These are phyloP conservation scores for Mucor irregularis DNA, from an alignment of 371 early-diverging fungal species.

Conservation along the genomic window DNA sequence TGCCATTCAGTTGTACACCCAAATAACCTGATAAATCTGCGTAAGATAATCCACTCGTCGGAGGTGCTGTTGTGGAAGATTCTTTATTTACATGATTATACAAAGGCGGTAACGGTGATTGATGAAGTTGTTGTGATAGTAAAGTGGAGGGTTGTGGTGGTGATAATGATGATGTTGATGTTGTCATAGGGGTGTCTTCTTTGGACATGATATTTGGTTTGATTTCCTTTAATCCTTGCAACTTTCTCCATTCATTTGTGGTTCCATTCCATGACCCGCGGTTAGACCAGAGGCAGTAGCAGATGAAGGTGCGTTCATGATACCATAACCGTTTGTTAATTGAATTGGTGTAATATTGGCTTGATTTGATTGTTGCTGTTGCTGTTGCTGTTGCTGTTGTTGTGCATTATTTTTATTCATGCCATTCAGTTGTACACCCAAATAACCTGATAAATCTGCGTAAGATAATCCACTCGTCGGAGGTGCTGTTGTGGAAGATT, in stretches of 20 bases:
- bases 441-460: slow-evolving; percentile 4
- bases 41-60: background rate
- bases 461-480: background rate
- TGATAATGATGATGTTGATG: background rate
- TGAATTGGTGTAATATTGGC: slow-evolving; percentile 3
- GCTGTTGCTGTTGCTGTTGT: background rate
- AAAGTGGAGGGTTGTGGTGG: background rate
- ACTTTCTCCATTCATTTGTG: slow-evolving; percentile 33
- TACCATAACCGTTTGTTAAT: slow-evolving; percentile 13
- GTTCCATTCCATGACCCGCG: background rate
- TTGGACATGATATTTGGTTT: background rate
- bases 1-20: background rate
- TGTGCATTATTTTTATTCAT: background rate
- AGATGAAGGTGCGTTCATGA: background rate
- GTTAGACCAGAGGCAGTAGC: too few relatives aligned
- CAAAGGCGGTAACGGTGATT: too few relatives aligned
- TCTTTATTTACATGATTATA: too few relatives aligned
- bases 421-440: slow-evolving; percentile 2
- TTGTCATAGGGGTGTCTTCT: background rate
- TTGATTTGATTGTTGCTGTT: background rate
- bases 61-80: too few relatives aligned
- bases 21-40: slow-evolving; percentile 7
- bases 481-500: too few relatives aligned
- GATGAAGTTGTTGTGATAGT: background rate
- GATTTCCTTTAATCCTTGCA: slow-evolving; percentile 32